Evolutionary conservation across 441 rosid genomes (phyloP).

Genomic region (Biscutella laevigata): DNA sequence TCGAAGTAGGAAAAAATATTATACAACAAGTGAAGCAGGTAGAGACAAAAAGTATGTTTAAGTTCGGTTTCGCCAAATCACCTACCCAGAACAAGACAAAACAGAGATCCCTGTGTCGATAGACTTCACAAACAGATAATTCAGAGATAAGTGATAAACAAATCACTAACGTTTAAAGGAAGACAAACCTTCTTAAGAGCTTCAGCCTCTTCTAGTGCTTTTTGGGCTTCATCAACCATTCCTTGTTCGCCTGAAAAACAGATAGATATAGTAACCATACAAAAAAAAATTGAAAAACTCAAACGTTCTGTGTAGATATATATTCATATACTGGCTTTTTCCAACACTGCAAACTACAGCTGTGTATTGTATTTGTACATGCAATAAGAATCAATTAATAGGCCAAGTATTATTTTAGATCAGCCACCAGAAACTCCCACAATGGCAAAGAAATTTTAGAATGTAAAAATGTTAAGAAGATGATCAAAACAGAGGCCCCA

Average conservation of each 20-base stretch:
- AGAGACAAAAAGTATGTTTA: background rate
- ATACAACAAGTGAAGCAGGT: background rate
- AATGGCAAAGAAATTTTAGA: background rate
- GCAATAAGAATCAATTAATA: background rate
- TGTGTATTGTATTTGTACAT: background rate
- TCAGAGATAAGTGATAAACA: background rate
- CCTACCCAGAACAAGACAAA: background rate
- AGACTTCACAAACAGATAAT: conserved; percentile 4
- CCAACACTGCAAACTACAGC: background rate
- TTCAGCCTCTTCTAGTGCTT: conserved; percentile 97
- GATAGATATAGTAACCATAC: background rate
- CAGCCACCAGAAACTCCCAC: background rate
- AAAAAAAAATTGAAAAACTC: background rate
- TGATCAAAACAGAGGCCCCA: background rate
- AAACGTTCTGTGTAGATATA: background rate
- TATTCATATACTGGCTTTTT: background rate
- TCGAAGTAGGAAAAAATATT: background rate
- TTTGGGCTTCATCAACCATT: conserved; percentile 98
- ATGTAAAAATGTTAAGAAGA: background rate
- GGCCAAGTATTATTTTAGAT: background rate
- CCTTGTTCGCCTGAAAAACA: conserved; percentile 78
- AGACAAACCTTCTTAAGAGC: conserved; percentile 85
- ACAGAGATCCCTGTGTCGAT: background rate
- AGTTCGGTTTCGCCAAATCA: background rate
- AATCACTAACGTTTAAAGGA: background rate